phyloP scores from a whole-genome alignment of 345 rosid species.

The Camelina sativa region DNA sequence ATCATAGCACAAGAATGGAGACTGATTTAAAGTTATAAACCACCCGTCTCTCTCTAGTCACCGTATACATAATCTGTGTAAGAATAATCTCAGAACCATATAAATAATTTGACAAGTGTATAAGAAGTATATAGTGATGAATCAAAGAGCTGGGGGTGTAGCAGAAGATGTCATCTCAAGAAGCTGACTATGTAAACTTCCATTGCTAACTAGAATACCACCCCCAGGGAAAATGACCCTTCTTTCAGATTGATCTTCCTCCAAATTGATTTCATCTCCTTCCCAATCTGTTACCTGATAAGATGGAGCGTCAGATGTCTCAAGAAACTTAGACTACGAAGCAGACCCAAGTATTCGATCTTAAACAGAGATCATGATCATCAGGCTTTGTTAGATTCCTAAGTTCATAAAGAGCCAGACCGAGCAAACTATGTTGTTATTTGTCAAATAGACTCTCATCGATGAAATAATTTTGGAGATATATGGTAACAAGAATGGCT shows the following conservation, averaged over 20 bases:
- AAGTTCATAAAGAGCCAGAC: background rate
- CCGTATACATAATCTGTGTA: background rate
- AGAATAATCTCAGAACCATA: background rate
- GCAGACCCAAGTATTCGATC: background rate
- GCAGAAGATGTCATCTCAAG: constrained; percentile 56
- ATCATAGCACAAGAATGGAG: too few species aligned
- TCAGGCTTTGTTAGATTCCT: background rate
- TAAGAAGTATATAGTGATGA: background rate
- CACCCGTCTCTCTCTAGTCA: too few species aligned
- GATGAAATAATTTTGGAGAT: background rate
- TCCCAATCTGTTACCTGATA: constrained; percentile 79
- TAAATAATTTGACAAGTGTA: background rate
- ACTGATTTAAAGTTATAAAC: background rate
- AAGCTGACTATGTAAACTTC: constrained; percentile 55
- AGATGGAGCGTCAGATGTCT: background rate
- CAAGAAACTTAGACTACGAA: background rate
- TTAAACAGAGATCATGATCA: constrained; percentile 3
- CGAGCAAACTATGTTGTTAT: background rate
- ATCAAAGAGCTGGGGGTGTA: constrained; percentile 40
- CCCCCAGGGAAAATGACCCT: constrained; percentile 61
- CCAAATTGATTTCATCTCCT: constrained; percentile 60
- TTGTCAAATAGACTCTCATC: background rate
- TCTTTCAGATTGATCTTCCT: constrained; percentile 64
- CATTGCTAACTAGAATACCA: constrained; percentile 72
- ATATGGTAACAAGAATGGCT: background rate